These are phyloP conservation scores for Nepenthes mirabilis DNA, from an alignment of 148 eudicot species.

Conservation along the genomic window DNA sequence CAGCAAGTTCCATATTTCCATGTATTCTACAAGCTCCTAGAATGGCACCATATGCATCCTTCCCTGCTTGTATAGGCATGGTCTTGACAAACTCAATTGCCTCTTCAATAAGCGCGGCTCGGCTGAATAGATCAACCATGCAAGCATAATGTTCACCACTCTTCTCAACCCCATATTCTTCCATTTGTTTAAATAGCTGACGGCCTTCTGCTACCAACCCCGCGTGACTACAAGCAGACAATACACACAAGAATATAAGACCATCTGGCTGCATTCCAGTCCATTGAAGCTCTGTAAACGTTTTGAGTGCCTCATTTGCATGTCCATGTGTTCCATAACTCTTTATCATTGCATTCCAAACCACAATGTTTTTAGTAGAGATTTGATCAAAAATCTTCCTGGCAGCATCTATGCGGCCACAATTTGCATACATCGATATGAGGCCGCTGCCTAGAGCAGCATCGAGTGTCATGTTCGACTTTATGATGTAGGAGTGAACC, in stretches of 20 bases:
- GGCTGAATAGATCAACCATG: slow-evolving; percentile 24
- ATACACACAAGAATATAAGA: slow-evolving; percentile 10
- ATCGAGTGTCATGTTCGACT: slow-evolving; percentile 14
- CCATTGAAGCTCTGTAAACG: slow-evolving; percentile 7
- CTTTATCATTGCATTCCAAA: slow-evolving; percentile 19
- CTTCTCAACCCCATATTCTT: slow-evolving; percentile 11
- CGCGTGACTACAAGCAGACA: slow-evolving; percentile 31
- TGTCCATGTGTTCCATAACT: slow-evolving; percentile 20
- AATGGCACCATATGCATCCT: slow-evolving; percentile 25
- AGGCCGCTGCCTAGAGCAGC: slow-evolving; percentile 23
- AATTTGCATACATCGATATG: slow-evolving; percentile 18
- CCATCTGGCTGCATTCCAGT: slow-evolving; percentile 19
- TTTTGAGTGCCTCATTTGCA: slow-evolving; percentile 14
- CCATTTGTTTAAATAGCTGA: slow-evolving; percentile 20
- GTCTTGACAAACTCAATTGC: slow-evolving; percentile 16
- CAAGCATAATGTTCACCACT: slow-evolving; percentile 29
- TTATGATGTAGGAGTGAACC: slow-evolving; percentile 19
- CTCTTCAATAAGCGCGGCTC: slow-evolving; percentile 19
- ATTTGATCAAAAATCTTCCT: slow-evolving; percentile 10
- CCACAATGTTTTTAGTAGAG: slow-evolving; percentile 13
- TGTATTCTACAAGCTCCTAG: slow-evolving; percentile 31
- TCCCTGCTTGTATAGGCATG: slow-evolving; percentile 23
- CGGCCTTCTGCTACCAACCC: slow-evolving; percentile 25
- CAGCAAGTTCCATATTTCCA: slow-evolving; percentile 23
- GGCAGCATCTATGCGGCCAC: slow-evolving; percentile 15